Base-by-base conservation (phyloP, 257 asterid species). In the Echites panduratus region DNA sequence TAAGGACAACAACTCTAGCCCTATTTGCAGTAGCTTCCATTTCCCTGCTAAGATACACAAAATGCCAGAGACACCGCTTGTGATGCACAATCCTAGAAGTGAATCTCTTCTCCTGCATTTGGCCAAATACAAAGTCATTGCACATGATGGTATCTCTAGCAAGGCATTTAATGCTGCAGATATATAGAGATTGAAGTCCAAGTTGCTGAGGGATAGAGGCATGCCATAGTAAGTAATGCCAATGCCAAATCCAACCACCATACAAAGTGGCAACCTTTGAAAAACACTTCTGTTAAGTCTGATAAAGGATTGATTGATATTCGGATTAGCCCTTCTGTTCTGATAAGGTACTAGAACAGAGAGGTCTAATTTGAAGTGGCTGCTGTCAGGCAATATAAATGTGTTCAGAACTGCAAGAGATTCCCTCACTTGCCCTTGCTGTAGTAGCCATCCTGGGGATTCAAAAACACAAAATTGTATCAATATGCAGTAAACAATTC, bases 401-500 rank as follows among this genome's bases (percentile, higher is more conserved):
- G 64, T 66, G 48, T 48, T 80, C 56, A 76, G 65, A 26, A 76
- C 47, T 35, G 57, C 79, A 24, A 45, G 20, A 45, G 80, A 75
- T 68, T 75, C 82, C 63, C 32, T 17, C 19, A 76, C 43, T 71
- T 74, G 4, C 76, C 84, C 79, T 76, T 81, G 71, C 2, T 80
- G 47, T 4, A 82, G 77, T 16, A 81, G 85, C 89, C 93, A 86
- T 70, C 74, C 76, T 47, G 89, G 91, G 2, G 93, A 84, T 27
- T 88, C 93, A 5, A 57, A 50, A 29, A 74, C 84, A 26, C 70
- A 71, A 44, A 81, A 77, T 16, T 80, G 77, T 13, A 88, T 52
- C n/a, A 82, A 26, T 0, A 86, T 6, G 19, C 87, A 75, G 68
- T 88, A 86, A 13, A 79, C 6, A 16, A 78, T 22, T 3, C 66